Evolutionary conservation across 768 basidiomycete genomes (phyloP).

Genomic region (Tulasnella sp.): DNA sequence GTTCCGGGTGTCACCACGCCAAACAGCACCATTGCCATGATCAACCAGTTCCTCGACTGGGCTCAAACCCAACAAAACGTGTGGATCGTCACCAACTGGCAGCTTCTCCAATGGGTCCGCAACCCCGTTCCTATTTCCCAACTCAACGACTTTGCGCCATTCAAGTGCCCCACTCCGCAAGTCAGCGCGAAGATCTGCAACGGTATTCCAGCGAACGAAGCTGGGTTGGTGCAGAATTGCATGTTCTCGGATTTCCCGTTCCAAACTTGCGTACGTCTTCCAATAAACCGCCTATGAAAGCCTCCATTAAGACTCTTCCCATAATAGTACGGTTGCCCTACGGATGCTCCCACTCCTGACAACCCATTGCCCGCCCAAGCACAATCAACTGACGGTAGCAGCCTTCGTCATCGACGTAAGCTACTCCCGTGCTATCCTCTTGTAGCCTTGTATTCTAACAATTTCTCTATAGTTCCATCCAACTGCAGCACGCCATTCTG

Average conservation of each 20-base stretch:
- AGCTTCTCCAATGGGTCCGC: slow-evolving; percentile 62
- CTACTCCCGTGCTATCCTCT: slow-evolving; percentile 1
- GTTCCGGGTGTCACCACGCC: slow-evolving; percentile 47
- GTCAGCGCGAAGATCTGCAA: slow-evolving; percentile 59
- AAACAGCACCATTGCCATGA: slow-evolving; percentile 54
- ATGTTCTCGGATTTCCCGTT: slow-evolving; percentile 66
- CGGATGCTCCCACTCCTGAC: slow-evolving; percentile 36
- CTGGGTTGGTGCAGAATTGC: slow-evolving; percentile 49
- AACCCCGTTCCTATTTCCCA: slow-evolving; percentile 56
- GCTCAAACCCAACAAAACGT: slow-evolving; percentile 60
- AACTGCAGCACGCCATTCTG: slow-evolving; percentile 74
- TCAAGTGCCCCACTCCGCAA: slow-evolving; percentile 55
- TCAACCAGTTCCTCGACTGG: slow-evolving; percentile 75
- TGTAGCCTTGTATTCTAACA: not conserved
- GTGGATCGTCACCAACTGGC: slow-evolving; percentile 62
- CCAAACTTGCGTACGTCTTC: slow-evolving; percentile 55
- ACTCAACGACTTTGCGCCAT: slow-evolving; percentile 38
- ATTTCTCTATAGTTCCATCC: slow-evolving; percentile 37
- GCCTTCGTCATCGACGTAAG: slow-evolving; percentile 45
- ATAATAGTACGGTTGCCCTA: slow-evolving; percentile 64
- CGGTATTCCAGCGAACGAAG: slow-evolving; percentile 58
- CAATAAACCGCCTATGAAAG: not conserved
- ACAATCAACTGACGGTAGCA: slow-evolving; percentile 30
- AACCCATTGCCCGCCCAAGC: slow-evolving; percentile 60
- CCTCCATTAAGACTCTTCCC: not conserved